phyloP scores from a whole-genome alignment of 23 red algal species.

The Gracilaria domingensis region DNA sequence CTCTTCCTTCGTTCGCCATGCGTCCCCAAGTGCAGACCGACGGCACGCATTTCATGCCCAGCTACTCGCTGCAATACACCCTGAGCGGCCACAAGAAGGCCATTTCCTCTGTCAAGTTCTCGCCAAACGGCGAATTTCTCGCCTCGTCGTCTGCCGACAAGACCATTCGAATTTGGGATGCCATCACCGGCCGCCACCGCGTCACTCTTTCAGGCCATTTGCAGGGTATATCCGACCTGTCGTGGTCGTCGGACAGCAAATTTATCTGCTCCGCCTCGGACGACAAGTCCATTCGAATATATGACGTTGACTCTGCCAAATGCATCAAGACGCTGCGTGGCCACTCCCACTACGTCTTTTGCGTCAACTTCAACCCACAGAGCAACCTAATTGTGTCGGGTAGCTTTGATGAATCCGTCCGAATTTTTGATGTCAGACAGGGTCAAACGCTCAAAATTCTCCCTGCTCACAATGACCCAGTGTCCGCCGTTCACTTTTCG shows the following conservation, averaged over 20 bases:
- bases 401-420: constrained; percentile 89
- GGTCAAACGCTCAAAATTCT: constrained; percentile 70
- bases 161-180: constrained; percentile 80
- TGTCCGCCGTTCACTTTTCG: constrained; percentile 91
- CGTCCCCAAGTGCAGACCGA: background rate
- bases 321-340: constrained; percentile 76
- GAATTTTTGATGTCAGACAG: constrained; percentile 89
- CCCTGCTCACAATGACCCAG: constrained; percentile 88
- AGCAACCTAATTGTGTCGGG: constrained; percentile 88
- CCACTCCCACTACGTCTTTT: constrained; percentile 94
- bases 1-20: background rate
- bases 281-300: constrained; percentile 89
- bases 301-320: constrained; percentile 72
- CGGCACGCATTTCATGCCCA: background rate
- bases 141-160: constrained; percentile 84
- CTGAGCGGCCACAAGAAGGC: constrained; percentile 82
- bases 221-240: constrained; percentile 92
- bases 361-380: constrained; percentile 83
- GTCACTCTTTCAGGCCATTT: constrained; percentile 75
- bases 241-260: constrained; percentile 80
- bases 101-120: constrained; percentile 97
- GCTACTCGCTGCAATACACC: constrained; percentile 64
- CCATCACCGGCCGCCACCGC: constrained; percentile 40
- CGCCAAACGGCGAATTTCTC: constrained; percentile 76
- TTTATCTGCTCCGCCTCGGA: constrained; percentile 85